Conservation (phyloP, 345 rosid species). For the Acer campestre region DNA sequence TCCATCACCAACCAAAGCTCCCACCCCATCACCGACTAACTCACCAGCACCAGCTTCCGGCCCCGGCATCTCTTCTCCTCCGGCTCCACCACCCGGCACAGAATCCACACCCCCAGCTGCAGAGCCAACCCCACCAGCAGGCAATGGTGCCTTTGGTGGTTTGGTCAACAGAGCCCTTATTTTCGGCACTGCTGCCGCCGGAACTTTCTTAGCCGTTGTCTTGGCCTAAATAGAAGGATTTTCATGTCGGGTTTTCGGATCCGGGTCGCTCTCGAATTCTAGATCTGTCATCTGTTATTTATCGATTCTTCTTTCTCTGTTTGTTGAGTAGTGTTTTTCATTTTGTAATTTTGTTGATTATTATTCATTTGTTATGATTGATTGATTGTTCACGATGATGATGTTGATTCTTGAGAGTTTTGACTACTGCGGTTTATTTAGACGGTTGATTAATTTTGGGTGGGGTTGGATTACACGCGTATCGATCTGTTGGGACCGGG, state of each 20-base stretch:
- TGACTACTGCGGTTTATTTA: background rate
- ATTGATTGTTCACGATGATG: background rate
- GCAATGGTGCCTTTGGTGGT: conserved; percentile 40
- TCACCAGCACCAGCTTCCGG: conserved; percentile 31
- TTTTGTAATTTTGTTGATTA: conserved; percentile 11
- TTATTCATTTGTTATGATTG: conserved; percentile 23
- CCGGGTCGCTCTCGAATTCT: background rate
- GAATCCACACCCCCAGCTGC: conserved; percentile 8
- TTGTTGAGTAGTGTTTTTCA: conserved; percentile 19
- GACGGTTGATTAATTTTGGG: conserved; percentile 16
- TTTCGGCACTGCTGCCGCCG: conserved; percentile 50
- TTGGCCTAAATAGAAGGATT: conserved; percentile 45
- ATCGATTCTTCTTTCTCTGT: conserved; percentile 9
- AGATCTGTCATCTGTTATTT: conserved; percentile 23
- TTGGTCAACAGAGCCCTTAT: conserved; percentile 30
- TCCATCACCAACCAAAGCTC: conserved; percentile 28
- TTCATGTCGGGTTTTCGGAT: background rate
- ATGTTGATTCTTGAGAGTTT: conserved; percentile 16
- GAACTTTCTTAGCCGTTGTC: conserved; percentile 50
- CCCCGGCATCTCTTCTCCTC: conserved; percentile 10
- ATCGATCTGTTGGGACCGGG: conserved; percentile 19
- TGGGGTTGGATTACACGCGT: conserved; percentile 26
- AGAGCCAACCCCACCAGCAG: conserved; percentile 26
- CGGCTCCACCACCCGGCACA: conserved; percentile 27
- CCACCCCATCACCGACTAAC: conserved; percentile 40